Conservation (phyloP, 176 grass and related monocot species). For the Miscanthus lutarioriparius region DNA sequence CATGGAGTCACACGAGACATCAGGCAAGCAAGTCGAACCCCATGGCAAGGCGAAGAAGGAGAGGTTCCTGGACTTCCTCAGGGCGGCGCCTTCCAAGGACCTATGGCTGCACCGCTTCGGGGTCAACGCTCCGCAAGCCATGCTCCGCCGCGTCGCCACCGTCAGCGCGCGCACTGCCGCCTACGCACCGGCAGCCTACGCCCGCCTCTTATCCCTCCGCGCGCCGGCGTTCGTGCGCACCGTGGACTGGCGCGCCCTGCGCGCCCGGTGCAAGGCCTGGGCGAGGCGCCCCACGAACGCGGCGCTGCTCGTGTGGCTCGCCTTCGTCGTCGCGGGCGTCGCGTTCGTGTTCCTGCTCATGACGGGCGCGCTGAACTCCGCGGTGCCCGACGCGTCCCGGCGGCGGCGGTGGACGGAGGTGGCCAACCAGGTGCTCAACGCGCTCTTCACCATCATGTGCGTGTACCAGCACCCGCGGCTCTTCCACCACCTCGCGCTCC, state of each 20-base stretch:
- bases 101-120: conserved; percentile 33
- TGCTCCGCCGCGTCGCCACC: conserved; percentile 25
- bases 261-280: conserved; percentile 43
- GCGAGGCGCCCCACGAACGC: conserved; percentile 51
- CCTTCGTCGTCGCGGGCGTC: conserved; percentile 46
- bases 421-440: conserved; percentile 70
- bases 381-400: conserved; percentile 39
- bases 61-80: conserved; percentile 59
- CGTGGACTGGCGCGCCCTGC: conserved; percentile 48
- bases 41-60: conserved; percentile 8
- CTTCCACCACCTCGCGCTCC: conserved; percentile 60
- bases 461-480: conserved; percentile 74
- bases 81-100: conserved; percentile 33
- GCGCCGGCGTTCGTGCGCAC: conserved; percentile 35
- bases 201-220: conserved; percentile 10
- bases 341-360: conserved; percentile 68
- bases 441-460: conserved; percentile 87
- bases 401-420: conserved; percentile 62
- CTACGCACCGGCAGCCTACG: background rate
- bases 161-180: background rate
- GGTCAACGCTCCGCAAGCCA: background rate
- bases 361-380: conserved; percentile 62
- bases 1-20: conserved; percentile 39
- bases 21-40: background rate
- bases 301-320: conserved; percentile 57